Conservation (phyloP, 2,329 filamentous ascomycete species). For the Aspergillus quadricinctus region DNA sequence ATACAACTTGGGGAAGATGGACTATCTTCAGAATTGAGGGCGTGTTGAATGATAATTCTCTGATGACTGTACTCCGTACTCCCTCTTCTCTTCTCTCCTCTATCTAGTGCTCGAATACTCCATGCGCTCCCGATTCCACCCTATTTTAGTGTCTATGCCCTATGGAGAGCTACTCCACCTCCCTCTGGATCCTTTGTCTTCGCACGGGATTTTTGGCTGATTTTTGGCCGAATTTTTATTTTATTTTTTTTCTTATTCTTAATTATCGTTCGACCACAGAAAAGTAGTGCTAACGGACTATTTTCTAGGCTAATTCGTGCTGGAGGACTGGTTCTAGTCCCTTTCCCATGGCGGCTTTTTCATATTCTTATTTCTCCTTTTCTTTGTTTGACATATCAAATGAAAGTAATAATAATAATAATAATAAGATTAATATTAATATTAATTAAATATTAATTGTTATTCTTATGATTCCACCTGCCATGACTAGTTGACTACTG, state of each 20-base stretch:
- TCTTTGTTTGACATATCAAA: neutral
- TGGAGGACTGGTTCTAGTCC: neutral
- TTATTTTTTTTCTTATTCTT: neutral
- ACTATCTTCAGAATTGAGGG: too few relatives aligned
- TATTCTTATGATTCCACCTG: neutral
- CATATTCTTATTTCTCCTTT: neutral
- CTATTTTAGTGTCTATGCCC: neutral
- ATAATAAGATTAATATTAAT: neutral
- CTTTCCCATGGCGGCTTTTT: neutral
- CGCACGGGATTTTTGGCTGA: neutral
- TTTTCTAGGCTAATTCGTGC: neutral
- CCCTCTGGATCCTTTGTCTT: neutral
- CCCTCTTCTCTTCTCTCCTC: too few relatives aligned
- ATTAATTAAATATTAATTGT: neutral
- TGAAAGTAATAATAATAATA: neutral
- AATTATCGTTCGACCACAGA: neutral
- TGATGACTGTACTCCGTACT: neutral
- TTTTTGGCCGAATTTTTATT: neutral
- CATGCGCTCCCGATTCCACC: neutral
- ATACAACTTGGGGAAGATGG: neutral
- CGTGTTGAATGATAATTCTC: neutral
- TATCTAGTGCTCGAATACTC: too few relatives aligned
- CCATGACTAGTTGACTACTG: neutral
- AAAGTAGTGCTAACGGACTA: neutral
- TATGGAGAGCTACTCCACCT: neutral